phyloP scores from a whole-genome alignment of 495 filamentous ascomycete species.

The Paragyromitra xinjiangensis region DNA sequence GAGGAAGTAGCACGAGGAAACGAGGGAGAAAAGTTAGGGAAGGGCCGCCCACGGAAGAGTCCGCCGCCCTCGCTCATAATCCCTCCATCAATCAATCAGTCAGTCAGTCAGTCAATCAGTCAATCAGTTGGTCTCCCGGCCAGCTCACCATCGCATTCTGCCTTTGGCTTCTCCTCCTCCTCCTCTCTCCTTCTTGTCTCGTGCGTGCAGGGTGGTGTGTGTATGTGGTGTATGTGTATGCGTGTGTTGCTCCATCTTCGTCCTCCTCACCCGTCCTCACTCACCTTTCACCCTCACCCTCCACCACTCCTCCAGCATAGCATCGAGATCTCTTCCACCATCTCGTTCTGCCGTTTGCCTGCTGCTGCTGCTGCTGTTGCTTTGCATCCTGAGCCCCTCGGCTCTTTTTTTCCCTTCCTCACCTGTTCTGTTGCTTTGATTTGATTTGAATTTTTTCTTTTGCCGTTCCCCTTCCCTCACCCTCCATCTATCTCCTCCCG shows the following conservation, averaged over 20 bases:
- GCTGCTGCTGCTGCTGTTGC: constrained; percentile 18
- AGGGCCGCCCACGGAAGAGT: constrained; percentile 48
- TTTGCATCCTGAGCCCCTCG: constrained; percentile 33
- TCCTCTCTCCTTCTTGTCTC: constrained; percentile 24
- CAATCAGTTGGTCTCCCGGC: constrained; percentile 32
- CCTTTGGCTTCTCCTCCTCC: constrained; percentile 16
- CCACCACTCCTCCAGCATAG: constrained; percentile 16
- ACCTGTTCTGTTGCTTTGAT: constrained; percentile 18
- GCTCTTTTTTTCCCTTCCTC: constrained; percentile 2
- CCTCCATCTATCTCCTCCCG: constrained; percentile 6
- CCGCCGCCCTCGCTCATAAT: constrained; percentile 50
- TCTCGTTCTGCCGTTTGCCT: constrained; percentile 46
- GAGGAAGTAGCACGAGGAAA: constrained; percentile 7
- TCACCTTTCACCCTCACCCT: constrained; percentile 3
- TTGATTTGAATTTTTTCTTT: constrained; percentile 32
- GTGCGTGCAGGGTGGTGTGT: constrained; percentile 12
- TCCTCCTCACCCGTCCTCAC: constrained; percentile 25
- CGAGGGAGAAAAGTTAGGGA: constrained; percentile 20
- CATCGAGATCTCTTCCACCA: constrained; percentile 49
- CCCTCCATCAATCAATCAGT: constrained; percentile 50
- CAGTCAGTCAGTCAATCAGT: constrained; percentile 32
- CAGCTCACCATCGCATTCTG: constrained; percentile 51
- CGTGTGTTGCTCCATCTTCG: constrained; percentile 22
- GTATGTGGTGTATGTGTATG: constrained; percentile 19
- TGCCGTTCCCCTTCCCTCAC: constrained; percentile 33